phyloP scores from a whole-genome alignment of 148 eudicot species.

The Beta vulgaris region DNA sequence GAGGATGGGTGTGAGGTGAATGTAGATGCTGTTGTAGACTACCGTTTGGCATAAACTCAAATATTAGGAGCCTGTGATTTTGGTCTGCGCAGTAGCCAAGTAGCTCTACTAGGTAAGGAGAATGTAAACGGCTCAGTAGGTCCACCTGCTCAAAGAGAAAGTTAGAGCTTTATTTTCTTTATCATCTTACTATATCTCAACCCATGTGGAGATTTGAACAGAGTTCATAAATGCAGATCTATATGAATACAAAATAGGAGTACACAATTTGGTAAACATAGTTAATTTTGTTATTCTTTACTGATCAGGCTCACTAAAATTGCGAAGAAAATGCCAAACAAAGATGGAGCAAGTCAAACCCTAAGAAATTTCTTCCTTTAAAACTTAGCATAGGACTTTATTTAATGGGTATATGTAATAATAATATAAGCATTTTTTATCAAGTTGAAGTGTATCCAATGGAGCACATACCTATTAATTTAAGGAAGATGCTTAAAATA shows the following conservation, averaged over 20 bases:
- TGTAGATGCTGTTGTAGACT: constrained; percentile 68
- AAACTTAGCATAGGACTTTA: constrained; percentile 7
- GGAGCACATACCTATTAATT: too few relatives aligned
- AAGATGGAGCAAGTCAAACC: constrained; percentile 23
- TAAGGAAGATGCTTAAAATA: too few relatives aligned
- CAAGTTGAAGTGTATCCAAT: too few relatives aligned
- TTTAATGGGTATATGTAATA: neutral
- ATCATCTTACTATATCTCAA: neutral
- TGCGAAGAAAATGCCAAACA: constrained; percentile 21
- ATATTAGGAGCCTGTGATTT: constrained; percentile 69
- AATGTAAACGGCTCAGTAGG: constrained; percentile 74
- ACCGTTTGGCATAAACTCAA: constrained; percentile 77
- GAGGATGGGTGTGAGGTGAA: constrained; percentile 26
- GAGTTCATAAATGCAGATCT: constrained; percentile 27
- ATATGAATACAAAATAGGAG: constrained; percentile 14
- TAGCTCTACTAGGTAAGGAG: constrained; percentile 64
- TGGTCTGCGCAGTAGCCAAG: constrained; percentile 96
- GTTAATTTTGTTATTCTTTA: neutral
- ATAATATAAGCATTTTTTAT: too few relatives aligned
- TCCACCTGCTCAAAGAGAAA: constrained; percentile 63
- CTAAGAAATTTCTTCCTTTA: neutral
- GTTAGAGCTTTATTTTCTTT: constrained; percentile 6
- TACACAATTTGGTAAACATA: constrained; percentile 13
- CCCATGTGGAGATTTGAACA: constrained; percentile 27
- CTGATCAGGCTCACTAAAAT: constrained; percentile 10